Evolutionary conservation across 2,329 filamentous ascomycete genomes (phyloP), one percentile per base, ranked within the genome.

Genomic region (Periconia digitata): DNA sequence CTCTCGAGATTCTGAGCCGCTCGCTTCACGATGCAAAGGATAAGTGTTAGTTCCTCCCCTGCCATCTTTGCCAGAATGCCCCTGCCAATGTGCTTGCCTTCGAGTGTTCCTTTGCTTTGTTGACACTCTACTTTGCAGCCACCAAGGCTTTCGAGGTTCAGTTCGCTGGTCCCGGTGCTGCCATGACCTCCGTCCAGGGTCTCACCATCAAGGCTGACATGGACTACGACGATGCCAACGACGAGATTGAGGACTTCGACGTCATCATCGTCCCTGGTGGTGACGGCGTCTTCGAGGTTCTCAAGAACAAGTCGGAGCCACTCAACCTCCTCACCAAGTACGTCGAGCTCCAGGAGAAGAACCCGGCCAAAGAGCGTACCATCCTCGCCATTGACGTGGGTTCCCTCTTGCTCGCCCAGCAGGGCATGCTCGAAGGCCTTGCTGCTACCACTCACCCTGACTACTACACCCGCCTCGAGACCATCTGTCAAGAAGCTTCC

Each of bases 381-480:
- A 77, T 94, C 63, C 76, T 94, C 59, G 89, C 87, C 58, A 78
- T 95, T 71, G 91, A 87, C 77, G 90, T 88, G 40, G 90, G 89
- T 55, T 82, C 86, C 37, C 82, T 92, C 66, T 82, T 92, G 74
- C 83, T 92, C 43, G 90, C 86, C 53, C 79, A 88, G 64, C 81
- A 85, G 63, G 89, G 89, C 58, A 83, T 94, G 67, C 83, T 95
- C 52, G 83, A 85, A 56, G 90, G 90, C 55, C 79, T 94, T 21
- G 85, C 86, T 23, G 89, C 88, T 60, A 95, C 90, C 54, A 92
- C 88, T 49, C 90, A 94, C 72, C 85, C 88, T 51, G 88, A 94
- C 72, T 85, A 79, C 74, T 80, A 91, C 62, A 90, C 89, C 70
- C 86, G 83, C 57, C 84, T 95, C 66, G 90, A 94, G 78, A 91